Evolutionary conservation across 805 yeast genomes (phyloP).

Genomic region (Wickerhamomyces silvicola): DNA sequence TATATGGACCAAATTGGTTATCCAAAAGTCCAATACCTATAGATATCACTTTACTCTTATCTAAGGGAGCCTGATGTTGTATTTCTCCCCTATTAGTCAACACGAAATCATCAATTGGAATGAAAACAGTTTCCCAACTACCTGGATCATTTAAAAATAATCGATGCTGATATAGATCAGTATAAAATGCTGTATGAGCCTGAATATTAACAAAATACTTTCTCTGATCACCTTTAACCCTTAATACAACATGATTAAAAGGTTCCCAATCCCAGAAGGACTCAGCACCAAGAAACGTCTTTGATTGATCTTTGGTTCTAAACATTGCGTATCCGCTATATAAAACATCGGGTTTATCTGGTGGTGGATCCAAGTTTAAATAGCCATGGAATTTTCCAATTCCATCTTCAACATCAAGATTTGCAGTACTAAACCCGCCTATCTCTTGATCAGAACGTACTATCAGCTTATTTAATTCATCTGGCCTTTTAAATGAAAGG

Average conservation of each 20-base stretch:
- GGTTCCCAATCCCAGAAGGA: conserved; percentile 68
- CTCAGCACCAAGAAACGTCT: conserved; percentile 33
- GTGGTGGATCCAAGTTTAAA: conserved; percentile 59
- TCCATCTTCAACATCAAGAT: conserved; percentile 33
- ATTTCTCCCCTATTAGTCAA: conserved; percentile 77
- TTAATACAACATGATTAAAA: conserved; percentile 53
- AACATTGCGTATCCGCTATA: conserved; percentile 78
- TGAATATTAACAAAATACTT: conserved; percentile 77
- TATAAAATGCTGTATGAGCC: conserved; percentile 68
- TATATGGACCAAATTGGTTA: conserved; percentile 69
- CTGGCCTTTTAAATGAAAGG: conserved; percentile 51
- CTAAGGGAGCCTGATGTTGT: conserved; percentile 51
- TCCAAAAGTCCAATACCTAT: conserved; percentile 77
- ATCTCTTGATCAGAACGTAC: conserved; percentile 67
- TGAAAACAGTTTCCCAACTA: conserved; percentile 76
- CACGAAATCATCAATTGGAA: conserved; percentile 73
- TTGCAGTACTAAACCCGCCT: conserved; percentile 72
- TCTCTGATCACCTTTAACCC: conserved; percentile 69
- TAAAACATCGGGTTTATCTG: conserved; percentile 55
- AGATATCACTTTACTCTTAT: conserved; percentile 59
- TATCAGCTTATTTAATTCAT: conserved; percentile 43
- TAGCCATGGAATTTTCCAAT: conserved; percentile 69
- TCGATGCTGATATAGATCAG: conserved; percentile 80
- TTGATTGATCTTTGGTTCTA: conserved; percentile 61
- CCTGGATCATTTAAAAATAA: conserved; percentile 66